These are phyloP conservation scores for Lentinula sp. DNA, from an alignment of 768 basidiomycete species.

Conservation along the genomic window DNA sequence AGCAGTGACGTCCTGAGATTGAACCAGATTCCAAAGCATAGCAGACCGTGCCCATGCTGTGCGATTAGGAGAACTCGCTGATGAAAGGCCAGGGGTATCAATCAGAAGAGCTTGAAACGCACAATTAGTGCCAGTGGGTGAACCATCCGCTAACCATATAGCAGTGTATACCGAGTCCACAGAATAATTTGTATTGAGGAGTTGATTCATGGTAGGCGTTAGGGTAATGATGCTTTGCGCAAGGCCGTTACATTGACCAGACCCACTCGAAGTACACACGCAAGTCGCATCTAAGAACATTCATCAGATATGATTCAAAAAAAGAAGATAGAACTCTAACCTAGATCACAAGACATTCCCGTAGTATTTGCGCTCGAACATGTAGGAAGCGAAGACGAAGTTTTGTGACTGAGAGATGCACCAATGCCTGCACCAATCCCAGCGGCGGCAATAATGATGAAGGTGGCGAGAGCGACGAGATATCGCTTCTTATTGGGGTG, in stretches of 20 bases:
- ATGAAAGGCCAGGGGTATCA: constrained; percentile 42
- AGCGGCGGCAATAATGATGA: constrained; percentile 29
- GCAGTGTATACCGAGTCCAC: constrained; percentile 34
- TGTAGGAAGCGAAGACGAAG: constrained; percentile 10
- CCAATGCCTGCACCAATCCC: constrained; percentile 40
- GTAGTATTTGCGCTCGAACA: constrained; percentile 36
- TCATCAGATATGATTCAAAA: background rate
- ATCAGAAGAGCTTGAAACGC: constrained; percentile 46
- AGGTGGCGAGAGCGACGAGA: constrained; percentile 22
- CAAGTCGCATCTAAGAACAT: constrained; percentile 49
- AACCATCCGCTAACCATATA: constrained; percentile 46
- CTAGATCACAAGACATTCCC: constrained; percentile 49
- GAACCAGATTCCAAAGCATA: constrained; percentile 53
- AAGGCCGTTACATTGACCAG: constrained; percentile 42
- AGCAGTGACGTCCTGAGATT: constrained; percentile 38
- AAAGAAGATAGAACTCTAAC: constrained; percentile 26
- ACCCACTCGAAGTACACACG: constrained; percentile 42
- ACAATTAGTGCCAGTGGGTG: constrained; percentile 37
- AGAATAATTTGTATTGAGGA: constrained; percentile 43
- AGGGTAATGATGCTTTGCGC: constrained; percentile 47
- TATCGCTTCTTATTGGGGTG: constrained; percentile 2
- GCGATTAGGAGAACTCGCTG: constrained; percentile 35
- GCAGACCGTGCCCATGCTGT: constrained; percentile 54
- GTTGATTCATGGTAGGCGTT: constrained; percentile 40
- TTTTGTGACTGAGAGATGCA: constrained; percentile 28